Conservation (phyloP, 768 basidiomycete species). For the Leccinum obscurum region DNA sequence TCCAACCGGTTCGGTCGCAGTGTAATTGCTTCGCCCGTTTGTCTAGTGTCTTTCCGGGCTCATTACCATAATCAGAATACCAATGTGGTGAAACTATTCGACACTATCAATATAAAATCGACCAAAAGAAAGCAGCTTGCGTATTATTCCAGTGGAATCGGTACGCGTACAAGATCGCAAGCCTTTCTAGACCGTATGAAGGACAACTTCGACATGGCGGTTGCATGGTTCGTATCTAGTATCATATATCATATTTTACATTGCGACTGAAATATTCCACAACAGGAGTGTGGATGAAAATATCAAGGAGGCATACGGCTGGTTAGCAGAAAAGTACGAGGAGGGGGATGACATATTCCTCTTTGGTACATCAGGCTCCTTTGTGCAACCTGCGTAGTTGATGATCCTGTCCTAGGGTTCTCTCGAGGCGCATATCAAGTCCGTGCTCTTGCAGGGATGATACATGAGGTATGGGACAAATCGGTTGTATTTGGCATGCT, state of each 20-base stretch:
- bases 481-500: neutral
- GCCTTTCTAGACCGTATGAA: neutral
- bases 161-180: neutral
- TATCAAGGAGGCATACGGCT: neutral
- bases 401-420: neutral
- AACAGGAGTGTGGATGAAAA: neutral
- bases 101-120: neutral
- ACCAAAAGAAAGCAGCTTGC: neutral
- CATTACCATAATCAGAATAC: neutral
- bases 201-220: neutral
- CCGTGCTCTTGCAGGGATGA: neutral
- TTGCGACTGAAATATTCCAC: neutral
- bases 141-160: neutral
- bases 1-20: neutral
- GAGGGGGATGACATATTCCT: neutral
- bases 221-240: neutral
- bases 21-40: neutral
- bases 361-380: neutral
- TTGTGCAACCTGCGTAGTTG: neutral
- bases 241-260: neutral
- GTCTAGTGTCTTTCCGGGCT: neutral
- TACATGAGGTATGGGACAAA: neutral
- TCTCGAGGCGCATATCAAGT: neutral
- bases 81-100: neutral
- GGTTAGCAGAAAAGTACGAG: neutral